Evolutionary conservation across 2,329 filamentous ascomycete genomes (phyloP).

Genomic region (Claviceps maximensis): DNA sequence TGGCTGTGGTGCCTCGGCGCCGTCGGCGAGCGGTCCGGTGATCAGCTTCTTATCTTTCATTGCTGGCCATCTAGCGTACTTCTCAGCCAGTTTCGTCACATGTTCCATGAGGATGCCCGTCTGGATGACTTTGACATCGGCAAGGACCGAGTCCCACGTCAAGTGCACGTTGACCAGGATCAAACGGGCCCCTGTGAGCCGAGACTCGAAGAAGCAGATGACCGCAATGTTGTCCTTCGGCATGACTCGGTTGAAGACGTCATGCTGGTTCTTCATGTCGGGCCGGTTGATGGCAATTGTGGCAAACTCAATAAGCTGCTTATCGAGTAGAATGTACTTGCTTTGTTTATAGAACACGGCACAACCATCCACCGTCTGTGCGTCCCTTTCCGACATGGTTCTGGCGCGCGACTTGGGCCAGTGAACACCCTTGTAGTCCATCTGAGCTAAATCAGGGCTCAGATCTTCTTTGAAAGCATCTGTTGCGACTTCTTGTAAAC

Average conservation of each 20-base stretch:
- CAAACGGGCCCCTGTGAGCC: conserved; percentile 74
- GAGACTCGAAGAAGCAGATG: conserved; percentile 83
- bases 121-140: conserved; percentile 93
- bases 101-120: conserved; percentile 92
- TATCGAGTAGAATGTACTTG: conserved; percentile 90
- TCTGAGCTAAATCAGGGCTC: conserved; percentile 68
- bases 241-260: conserved; percentile 98
- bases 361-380: conserved; percentile 84
- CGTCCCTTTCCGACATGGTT: conserved; percentile 84
- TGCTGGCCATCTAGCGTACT: conserved; percentile 66
- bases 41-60: conserved; percentile 67
- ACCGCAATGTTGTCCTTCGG: conserved; percentile 95
- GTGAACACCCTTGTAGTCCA: conserved; percentile 88
- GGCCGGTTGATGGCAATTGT: conserved; percentile 86
- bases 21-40: conserved; percentile 27
- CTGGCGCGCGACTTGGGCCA: conserved; percentile 82
- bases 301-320: conserved; percentile 85
- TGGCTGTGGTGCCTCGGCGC: conserved; percentile 33
- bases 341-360: conserved; percentile 92
- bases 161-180: conserved; percentile 92
- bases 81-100: conserved; percentile 72
- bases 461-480: conserved; percentile 90
- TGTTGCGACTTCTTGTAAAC: conserved; percentile 84
- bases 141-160: conserved; percentile 82
- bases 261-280: conserved; percentile 94